These are phyloP conservation scores for Hanseniaspora vineae DNA, from an alignment of 805 yeast species.

Conservation along the genomic window DNA sequence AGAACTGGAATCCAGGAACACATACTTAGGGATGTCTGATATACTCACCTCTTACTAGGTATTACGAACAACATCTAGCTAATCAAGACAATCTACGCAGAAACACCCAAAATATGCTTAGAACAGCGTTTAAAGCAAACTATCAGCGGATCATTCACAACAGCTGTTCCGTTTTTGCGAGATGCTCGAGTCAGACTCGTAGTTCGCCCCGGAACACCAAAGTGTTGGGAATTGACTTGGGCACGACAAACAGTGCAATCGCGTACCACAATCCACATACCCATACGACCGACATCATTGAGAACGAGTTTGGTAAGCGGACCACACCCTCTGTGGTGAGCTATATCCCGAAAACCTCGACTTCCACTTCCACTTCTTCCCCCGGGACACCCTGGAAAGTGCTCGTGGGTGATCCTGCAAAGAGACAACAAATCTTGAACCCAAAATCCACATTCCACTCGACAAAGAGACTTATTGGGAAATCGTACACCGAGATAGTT, in stretches of 20 bases:
- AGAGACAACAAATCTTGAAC: slow-evolving; percentile 64
- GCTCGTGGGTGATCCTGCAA: slow-evolving; percentile 58
- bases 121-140: too few relatives aligned
- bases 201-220: not conserved
- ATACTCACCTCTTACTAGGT: too few relatives aligned
- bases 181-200: too few relatives aligned
- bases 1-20: too few relatives aligned
- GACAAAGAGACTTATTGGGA: slow-evolving; percentile 69
- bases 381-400: slow-evolving; percentile 30
- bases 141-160: too few relatives aligned
- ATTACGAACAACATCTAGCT: too few relatives aligned
- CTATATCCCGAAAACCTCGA: slow-evolving; percentile 7
- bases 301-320: slow-evolving; percentile 36
- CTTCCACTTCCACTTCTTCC: too few relatives aligned
- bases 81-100: too few relatives aligned
- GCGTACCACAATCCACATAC: slow-evolving; percentile 34
- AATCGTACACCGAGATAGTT: slow-evolving; percentile 54
- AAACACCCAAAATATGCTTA: too few relatives aligned
- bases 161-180: too few relatives aligned
- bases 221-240: slow-evolving; percentile 56
- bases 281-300: slow-evolving; percentile 26
- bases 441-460: slow-evolving; percentile 72
- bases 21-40: too few relatives aligned
- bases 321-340: slow-evolving; percentile 77
- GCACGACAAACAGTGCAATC: slow-evolving; percentile 80